phyloP scores from a whole-genome alignment of 192 early-diverging fungal species.

The Diversispora epigaea region DNA sequence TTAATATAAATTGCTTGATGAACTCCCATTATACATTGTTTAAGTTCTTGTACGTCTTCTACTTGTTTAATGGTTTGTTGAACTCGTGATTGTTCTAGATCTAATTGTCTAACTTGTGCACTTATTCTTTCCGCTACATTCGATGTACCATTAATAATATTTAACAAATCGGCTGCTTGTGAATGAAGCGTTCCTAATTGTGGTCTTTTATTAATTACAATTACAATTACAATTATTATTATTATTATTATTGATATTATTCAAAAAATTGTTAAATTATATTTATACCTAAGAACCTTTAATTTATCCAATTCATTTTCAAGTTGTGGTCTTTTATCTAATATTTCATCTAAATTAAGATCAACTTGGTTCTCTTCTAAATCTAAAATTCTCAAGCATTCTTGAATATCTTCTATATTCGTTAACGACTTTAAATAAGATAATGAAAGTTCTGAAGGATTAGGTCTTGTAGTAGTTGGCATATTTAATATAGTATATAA shows the following conservation, averaged over 20 bases:
- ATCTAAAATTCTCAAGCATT: slow-evolving; percentile 57
- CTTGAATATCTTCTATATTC: slow-evolving; percentile 61
- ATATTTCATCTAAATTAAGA: slow-evolving; percentile 54
- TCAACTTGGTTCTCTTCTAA: slow-evolving; percentile 66
- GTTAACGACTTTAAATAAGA: slow-evolving; percentile 52
- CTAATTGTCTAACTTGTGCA: slow-evolving; percentile 80
- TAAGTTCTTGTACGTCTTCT: slow-evolving; percentile 72
- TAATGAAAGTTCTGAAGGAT: slow-evolving; percentile 25
- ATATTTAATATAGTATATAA: too few species aligned
- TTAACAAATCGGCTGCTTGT: slow-evolving; percentile 49
- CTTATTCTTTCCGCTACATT: slow-evolving; percentile 79
- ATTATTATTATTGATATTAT: neutral
- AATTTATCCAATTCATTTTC: slow-evolving; percentile 54
- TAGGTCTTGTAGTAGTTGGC: neutral
- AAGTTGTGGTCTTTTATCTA: slow-evolving; percentile 47
- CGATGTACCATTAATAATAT: slow-evolving; percentile 64
- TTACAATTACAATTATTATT: too few species aligned
- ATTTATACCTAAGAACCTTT: slow-evolving; percentile 52
- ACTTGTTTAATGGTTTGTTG: slow-evolving; percentile 67
- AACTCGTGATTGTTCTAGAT: slow-evolving; percentile 76
- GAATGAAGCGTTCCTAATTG: slow-evolving; percentile 51
- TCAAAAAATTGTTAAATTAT: neutral
- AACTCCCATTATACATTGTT: slow-evolving; percentile 67
- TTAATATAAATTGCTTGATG: slow-evolving; percentile 57
- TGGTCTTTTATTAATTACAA: slow-evolving; percentile 45